These are phyloP conservation scores for Colletotrichum destructivum DNA, from an alignment of 2,329 filamentous ascomycete species.

Conservation along the genomic window DNA sequence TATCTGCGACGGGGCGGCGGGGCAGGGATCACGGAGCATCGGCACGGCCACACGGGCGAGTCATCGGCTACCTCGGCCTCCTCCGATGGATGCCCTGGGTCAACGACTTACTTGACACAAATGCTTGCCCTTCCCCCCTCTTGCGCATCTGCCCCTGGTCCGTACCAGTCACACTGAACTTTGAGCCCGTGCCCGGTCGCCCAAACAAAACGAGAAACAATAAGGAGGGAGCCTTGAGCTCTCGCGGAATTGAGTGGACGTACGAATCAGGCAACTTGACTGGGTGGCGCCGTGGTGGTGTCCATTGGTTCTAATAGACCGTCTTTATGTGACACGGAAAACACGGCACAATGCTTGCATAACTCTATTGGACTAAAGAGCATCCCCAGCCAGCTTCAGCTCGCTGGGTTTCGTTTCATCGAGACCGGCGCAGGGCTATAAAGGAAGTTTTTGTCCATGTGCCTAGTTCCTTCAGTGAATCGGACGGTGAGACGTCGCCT, in stretches of 20 bases:
- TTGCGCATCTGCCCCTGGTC: conserved; percentile 17
- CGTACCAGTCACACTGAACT: neutral
- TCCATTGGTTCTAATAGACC: neutral
- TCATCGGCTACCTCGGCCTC: conserved; percentile 8
- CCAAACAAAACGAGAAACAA: neutral
- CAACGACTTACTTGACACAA: conserved; percentile 16
- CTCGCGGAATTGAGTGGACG: no score
- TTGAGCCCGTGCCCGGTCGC: neutral
- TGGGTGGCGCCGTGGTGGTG: no score
- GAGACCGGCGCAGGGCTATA: neutral
- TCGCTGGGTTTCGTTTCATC: conserved; percentile 1
- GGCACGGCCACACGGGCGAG: conserved; percentile 29
- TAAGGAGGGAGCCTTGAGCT: neutral
- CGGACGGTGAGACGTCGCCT: neutral
- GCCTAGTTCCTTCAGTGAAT: neutral
- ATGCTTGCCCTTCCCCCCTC: conserved; percentile 33
- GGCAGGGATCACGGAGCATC: conserved; percentile 20
- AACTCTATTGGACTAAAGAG: neutral
- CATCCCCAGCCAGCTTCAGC: neutral
- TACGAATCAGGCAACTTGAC: neutral
- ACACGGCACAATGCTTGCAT: neutral
- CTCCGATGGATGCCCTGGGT: neutral
- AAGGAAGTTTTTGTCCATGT: no score
- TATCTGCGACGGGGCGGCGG: conserved; percentile 32
- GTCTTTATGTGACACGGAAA: neutral